A percentile compares a stretch with the other conserved stretches of the same genome.
Evolutionary conservation across 108 stramenopile genomes (phyloP).

Genomic region (Cyclotella cryptica): DNA sequence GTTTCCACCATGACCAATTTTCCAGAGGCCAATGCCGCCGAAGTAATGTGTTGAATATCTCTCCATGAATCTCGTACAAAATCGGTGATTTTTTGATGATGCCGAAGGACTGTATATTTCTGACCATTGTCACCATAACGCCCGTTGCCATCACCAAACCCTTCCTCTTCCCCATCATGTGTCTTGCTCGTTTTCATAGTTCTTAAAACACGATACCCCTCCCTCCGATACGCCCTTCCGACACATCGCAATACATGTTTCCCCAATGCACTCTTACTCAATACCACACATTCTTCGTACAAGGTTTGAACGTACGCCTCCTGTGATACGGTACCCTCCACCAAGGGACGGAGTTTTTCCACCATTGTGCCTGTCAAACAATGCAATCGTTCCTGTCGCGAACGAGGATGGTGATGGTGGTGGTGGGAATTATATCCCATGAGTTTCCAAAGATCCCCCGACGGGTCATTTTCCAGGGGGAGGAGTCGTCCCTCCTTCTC

Average conservation of each 20-base stretch:
- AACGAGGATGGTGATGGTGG: not conserved
- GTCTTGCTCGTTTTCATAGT: constrained; percentile 5
- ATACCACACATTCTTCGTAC: constrained; percentile 58
- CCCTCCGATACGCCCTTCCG: constrained; percentile 76
- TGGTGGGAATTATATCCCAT: constrained; percentile 52
- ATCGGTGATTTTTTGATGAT: constrained; percentile 28
- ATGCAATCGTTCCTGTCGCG: constrained; percentile 40
- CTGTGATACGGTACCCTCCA: constrained; percentile 67
- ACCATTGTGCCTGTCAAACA: constrained; percentile 61
- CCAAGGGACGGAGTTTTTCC: constrained; percentile 78
- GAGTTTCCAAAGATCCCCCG: constrained; percentile 40
- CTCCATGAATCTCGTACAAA: constrained; percentile 57
- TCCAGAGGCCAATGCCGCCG: constrained; percentile 63
- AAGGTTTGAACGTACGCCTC: constrained; percentile 50
- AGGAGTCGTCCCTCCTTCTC: not conserved
- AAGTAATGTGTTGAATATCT: constrained; percentile 51
- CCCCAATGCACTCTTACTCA: constrained; percentile 73
- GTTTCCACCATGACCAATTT: constrained; percentile 61
- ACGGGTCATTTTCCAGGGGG: not conserved
- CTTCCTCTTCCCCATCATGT: too few relatives aligned
- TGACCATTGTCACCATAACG: not conserved
- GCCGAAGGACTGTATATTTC: not conserved
- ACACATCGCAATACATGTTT: constrained; percentile 83
- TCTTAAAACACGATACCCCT: constrained; percentile 56
- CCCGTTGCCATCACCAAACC: too few relatives aligned